Evolutionary conservation across 495 filamentous ascomycete species (phyloP).

Genomic region (Hypoxylon lienhwacheense): DNA sequence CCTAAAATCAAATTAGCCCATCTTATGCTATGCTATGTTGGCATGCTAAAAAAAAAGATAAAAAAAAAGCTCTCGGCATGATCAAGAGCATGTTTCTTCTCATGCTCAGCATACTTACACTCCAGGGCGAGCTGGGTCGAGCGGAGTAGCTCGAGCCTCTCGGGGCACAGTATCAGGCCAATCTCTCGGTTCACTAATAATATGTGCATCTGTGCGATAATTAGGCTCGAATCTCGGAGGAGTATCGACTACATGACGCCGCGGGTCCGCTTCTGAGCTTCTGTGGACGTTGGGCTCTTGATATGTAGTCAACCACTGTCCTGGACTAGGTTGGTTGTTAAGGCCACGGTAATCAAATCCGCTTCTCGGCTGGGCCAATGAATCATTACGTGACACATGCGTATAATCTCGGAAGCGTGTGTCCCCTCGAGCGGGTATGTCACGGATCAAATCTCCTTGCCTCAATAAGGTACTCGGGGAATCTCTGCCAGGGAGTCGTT

Average conservation of each 20-base stretch:
- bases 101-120: constrained; percentile 15
- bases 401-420: constrained; percentile 13
- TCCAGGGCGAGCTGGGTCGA: constrained; percentile 5
- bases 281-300: constrained; percentile 9
- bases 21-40: too few species aligned
- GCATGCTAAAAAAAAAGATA: not conserved
- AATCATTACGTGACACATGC: constrained; percentile 22
- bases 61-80: not conserved
- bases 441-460: constrained; percentile 3
- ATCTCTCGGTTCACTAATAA: constrained; percentile 7
- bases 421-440: constrained; percentile 14
- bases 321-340: not conserved
- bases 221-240: constrained; percentile 1
- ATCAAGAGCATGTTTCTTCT: not conserved
- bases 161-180: constrained; percentile 4
- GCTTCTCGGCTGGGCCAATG: constrained; percentile 11
- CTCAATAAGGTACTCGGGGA: constrained; percentile 8
- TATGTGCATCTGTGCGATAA: constrained; percentile 11
- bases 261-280: not conserved
- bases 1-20: constrained; percentile 12
- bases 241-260: not conserved
- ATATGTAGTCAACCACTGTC: constrained; percentile 4
- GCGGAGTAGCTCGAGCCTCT: constrained; percentile 5
- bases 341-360: constrained; percentile 13
- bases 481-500: constrained; percentile 15